Base-by-base conservation (phyloP, 2,329 filamentous ascomycete genomes). In the Fusarium solani-melongenae region DNA sequence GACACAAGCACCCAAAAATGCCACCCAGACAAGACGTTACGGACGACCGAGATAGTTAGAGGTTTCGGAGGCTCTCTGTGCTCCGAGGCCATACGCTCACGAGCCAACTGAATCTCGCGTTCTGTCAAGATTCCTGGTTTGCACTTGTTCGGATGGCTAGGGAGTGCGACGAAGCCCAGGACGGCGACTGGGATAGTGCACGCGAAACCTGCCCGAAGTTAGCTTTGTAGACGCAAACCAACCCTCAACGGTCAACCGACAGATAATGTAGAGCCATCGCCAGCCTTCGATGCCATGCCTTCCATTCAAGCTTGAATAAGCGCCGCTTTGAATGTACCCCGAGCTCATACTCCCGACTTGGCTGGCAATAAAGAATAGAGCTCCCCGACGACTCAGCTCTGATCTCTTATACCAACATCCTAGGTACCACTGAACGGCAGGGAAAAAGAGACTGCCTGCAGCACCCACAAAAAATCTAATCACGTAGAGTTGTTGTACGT, bases 321-420 rank as follows among this genome's bases (percentile, higher is more conserved):
- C 27, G 5, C 51, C 51, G 6, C 27, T 55, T 12, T 55, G 51
- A 6, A 55, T 77, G 62, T 85, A 86, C 1, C 84, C 84, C 0
- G 82, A 82, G 62, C 84, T 84, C 82, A 86, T 85, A 15, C 79
- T 82, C 8, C 84, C 83, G 2, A 84, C 77, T n/a, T 83, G 82
- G 64, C 83, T 83, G 6, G 81, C 82, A 15, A 83, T 81, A 49
- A 84, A 84, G 64, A 86, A 83, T 56, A 85, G 80, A 39, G 83
- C 80, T 72, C 17, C 77, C 74, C 33, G 81, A 76, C 24, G 80
- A 76, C 57, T 82, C 76, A 86, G 76, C 72, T 86, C 84, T 14
- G 75, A 76, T 1, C 81, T 82, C 6, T 79, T 83, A 68, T 85
- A 86, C 83, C 84, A 86, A 66, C 79, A 81, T 4, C 84, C 83